phyloP scores from a whole-genome alignment of 1,139 yeast species.

The Trichomonascaceae sp. region DNA sequence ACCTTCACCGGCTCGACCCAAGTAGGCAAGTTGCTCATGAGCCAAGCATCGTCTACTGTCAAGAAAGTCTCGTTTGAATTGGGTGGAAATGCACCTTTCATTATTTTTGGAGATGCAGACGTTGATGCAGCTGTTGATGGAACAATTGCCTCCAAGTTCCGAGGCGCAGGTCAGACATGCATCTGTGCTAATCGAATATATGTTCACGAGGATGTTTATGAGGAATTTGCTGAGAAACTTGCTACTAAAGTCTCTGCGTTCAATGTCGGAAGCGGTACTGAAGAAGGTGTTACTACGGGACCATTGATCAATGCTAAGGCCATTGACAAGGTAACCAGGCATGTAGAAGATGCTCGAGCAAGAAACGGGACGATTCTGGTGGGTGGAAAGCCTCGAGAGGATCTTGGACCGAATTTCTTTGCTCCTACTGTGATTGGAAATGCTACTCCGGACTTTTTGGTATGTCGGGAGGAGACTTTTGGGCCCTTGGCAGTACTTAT shows the following conservation, averaged over 20 bases:
- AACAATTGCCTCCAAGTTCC: conserved; percentile 60
- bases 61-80: conserved; percentile 82
- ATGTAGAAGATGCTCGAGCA: conserved; percentile 64
- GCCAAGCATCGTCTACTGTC: conserved; percentile 67
- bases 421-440: conserved; percentile 67
- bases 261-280: conserved; percentile 70
- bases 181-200: conserved; percentile 74
- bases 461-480: conserved; percentile 73
- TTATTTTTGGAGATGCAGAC: conserved; percentile 80
- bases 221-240: conserved; percentile 48
- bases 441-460: conserved; percentile 58
- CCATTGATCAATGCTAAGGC: conserved; percentile 69
- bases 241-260: conserved; percentile 48
- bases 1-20: conserved; percentile 89
- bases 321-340: conserved; percentile 60
- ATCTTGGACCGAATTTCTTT: conserved; percentile 70
- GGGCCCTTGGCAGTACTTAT: conserved; percentile 85
- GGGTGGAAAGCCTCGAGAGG: conserved; percentile 60
- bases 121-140: conserved; percentile 71
- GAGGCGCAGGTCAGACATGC: conserved; percentile 78
- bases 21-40: conserved; percentile 76
- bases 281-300: conserved; percentile 65
- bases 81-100: conserved; percentile 93
- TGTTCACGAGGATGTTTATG: conserved; percentile 58
- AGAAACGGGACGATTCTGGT: conserved; percentile 64